Base-by-base conservation (phyloP, 345 rosid species). In the Rhodamnia rubescens region DNA sequence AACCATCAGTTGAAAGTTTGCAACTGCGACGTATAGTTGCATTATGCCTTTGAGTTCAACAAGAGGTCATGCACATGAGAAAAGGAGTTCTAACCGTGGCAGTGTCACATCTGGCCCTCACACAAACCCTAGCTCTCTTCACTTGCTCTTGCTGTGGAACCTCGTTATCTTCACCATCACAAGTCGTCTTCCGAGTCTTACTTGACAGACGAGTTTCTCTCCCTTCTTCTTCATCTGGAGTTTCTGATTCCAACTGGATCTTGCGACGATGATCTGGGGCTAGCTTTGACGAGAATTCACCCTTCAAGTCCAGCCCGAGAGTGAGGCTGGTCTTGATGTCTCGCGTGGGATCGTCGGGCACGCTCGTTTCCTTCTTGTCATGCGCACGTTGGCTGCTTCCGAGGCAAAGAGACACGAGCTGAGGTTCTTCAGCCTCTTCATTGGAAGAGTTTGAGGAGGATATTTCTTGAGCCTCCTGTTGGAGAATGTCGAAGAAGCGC, bases 111-210 rank as follows among this genome's bases (percentile, higher is more conserved):
- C 98, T 89, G 84, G 95, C 95, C 91, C 98, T 92, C 27, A 96
- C 96, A 85, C 92, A 95, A 93, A 96, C 99, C 92, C 99, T 93
- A 85, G 98, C 94, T 91, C 95, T 93, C 88, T 96, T 96, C 18
- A 88, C 92, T 50, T 84, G 91, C 83, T 83, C 89, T 84, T 92
- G 96, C 42, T 89, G 96, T 27, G 92, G 86, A 85, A 81, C 87
- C 61, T 92, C 97, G 53, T 91, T 92, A 16, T 92, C 93, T 84
- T 85, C 91, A 49, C 58, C 78, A 51, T 85, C 90, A n/a, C 88
- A 92, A 74, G 87, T 88, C 0, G 91, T 83, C 90, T 90, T 90
- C n/a, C 85, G 91, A 26, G 87, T 86, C 87, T 94, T 96, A 83
- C 91, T 89, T 21, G 98, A 91, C 2, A 90, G 88, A 88, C 92